These are phyloP conservation scores for Paraglomus brasilianum DNA, from an alignment of 192 early-diverging fungal genomes.

Conservation along the genomic window DNA sequence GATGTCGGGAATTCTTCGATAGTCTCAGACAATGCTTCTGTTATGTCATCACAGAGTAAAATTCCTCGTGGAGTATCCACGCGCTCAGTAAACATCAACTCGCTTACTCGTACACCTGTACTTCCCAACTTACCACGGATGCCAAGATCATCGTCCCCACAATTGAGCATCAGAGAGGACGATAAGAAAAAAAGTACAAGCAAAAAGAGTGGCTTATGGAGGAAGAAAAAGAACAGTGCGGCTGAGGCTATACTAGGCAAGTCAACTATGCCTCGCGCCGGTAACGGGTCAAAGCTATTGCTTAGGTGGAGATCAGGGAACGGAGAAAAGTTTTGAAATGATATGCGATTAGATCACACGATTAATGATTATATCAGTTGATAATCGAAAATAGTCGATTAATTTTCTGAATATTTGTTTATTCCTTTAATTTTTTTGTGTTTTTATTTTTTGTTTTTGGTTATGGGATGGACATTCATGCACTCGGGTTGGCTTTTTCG, in stretches of 20 bases:
- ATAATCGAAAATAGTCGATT: no score
- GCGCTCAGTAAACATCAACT: slow-evolving; percentile 27
- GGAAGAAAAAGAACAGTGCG: slow-evolving; percentile 22
- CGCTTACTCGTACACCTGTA: slow-evolving; percentile 20
- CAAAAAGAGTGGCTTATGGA: slow-evolving; percentile 5
- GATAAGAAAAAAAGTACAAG: slow-evolving; percentile 9
- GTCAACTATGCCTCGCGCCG: no score
- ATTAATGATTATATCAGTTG: no score
- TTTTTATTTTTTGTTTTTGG: no score
- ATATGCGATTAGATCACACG: no score
- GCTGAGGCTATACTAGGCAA: slow-evolving; percentile 18
- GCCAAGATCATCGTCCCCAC: slow-evolving; percentile 12
- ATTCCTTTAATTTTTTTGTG: no score
- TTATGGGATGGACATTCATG: no score
- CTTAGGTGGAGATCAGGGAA: no score
- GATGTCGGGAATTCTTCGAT: neutral
- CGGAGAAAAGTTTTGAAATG: no score
- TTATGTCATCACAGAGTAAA: neutral
- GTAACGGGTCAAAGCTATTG: no score
- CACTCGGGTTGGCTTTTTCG: no score
- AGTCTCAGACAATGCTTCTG: neutral
- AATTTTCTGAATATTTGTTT: no score
- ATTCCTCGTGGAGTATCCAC: slow-evolving; percentile 1
- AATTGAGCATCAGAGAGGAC: neutral
- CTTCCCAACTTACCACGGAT: slow-evolving; percentile 24